Base-by-base conservation (phyloP, 257 asterid species). In the Scutellaria minor region DNA sequence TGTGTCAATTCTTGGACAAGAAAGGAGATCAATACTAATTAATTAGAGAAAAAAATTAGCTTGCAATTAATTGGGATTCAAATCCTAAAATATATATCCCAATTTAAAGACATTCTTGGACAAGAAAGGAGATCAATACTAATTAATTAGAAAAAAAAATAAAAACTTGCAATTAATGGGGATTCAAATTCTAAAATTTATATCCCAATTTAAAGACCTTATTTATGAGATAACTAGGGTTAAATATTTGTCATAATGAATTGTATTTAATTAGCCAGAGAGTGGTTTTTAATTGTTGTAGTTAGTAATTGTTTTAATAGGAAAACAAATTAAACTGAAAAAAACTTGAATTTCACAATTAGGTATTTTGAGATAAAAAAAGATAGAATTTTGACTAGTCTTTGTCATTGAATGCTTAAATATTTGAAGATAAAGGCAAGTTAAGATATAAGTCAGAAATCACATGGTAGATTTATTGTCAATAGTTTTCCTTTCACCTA, bases 401-500 rank as follows among this genome's bases (percentile, higher is more conserved):
- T 0, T 13, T 44, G 7, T 6, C 9, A 65, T 27, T 45, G 42
- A 66, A 66, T n/a, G 22, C 22, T 44, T 14, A 18, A 56, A 54
- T 56, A 40, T 45, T 57, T 59, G 39, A 22, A 44, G 69, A 37
- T 47, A 57, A 39, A 67, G 9, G 63, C 40, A 66, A 44, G 44
- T 37, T 48, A n/a, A 59, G 56, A 65, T 35, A 13, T 35, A 13
- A 59, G 65, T 59, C 70, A 60, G 76, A 31, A 42, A 14, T 68
- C 80, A 69, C 80, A 68, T 75, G 80, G 66, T 40, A 52, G 22
- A 75, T 51, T 64, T 68, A 68, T 61, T 60, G 47, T 22, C 42
- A 68, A 74, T 46, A 66, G 59, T 57, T 68, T 68, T 40, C 41
- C n/a, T 60, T 40, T 60, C 70, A 68, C 70, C 74, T 40, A 58